Evolutionary conservation across 768 basidiomycete species (phyloP).

Genomic region (Trametes cubensis): DNA sequence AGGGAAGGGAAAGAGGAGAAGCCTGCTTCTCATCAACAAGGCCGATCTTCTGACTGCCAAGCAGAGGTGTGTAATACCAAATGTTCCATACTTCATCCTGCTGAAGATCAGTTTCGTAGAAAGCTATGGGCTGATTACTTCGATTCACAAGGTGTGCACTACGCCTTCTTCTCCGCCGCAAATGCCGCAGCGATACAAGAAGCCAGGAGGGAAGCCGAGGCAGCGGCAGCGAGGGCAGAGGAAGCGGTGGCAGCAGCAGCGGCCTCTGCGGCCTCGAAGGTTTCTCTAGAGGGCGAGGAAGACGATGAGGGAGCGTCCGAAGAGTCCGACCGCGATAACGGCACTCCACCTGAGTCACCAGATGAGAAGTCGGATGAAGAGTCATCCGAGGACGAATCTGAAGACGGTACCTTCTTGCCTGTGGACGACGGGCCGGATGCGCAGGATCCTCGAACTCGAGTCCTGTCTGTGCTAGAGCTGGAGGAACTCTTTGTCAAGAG

Average conservation of each 20-base stretch:
- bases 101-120: constrained; percentile 42
- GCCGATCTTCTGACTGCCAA: constrained; percentile 85
- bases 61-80: constrained; percentile 65
- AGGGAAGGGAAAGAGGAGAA: constrained; percentile 71
- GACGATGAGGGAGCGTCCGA: constrained; percentile 35
- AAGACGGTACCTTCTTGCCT: constrained; percentile 50
- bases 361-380: constrained; percentile 38
- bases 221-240: constrained; percentile 32
- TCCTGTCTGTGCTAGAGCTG: constrained; percentile 84
- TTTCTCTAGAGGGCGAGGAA: constrained; percentile 31
- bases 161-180: constrained; percentile 93
- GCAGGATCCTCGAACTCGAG: constrained; percentile 68
- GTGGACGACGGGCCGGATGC: constrained; percentile 55
- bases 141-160: constrained; percentile 70
- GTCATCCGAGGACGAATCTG: constrained; percentile 31
- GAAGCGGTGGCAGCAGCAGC: constrained; percentile 35
- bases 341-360: constrained; percentile 24
- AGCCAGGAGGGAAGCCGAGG: constrained; percentile 55
- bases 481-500: constrained; percentile 76
- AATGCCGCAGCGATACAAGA: constrained; percentile 86
- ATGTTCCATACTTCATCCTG: background rate
- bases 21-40: constrained; percentile 91
- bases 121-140: constrained; percentile 91
- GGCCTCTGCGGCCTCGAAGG: constrained; percentile 13
- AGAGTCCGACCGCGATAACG: constrained; percentile 28